phyloP scores from a whole-genome alignment of 805 yeast genomes.

The Teunomyces panamensis region DNA sequence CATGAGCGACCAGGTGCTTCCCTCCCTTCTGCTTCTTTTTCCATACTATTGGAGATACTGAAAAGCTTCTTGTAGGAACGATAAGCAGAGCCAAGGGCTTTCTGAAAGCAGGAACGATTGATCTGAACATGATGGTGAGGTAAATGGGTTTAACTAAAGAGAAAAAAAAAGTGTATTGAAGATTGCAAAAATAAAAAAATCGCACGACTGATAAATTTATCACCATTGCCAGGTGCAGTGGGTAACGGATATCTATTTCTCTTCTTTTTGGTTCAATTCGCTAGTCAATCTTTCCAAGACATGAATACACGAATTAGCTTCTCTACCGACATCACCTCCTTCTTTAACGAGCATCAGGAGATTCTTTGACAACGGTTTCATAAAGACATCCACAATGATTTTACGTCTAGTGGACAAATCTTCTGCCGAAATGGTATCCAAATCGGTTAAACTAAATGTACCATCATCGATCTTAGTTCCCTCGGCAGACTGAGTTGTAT shows the following conservation, averaged over 20 bases:
- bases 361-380: conserved; percentile 47
- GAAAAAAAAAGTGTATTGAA: neutral
- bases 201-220: neutral
- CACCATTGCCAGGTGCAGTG: neutral
- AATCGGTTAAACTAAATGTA: conserved; percentile 29
- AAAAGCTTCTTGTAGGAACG: neutral
- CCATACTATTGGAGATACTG: neutral
- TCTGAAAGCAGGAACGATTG: neutral
- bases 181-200: neutral
- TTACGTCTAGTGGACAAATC: conserved; percentile 56
- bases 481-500: neutral
- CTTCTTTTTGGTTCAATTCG: neutral
- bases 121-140: neutral
- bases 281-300: conserved; percentile 8
- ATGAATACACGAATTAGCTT: conserved; percentile 29
- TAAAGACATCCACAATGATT: conserved; percentile 52
- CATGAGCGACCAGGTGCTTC: conserved; percentile 9
- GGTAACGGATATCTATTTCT: neutral
- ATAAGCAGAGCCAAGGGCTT: neutral
- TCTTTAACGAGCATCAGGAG: conserved; percentile 54
- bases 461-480: conserved; percentile 18
- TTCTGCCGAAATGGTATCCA: conserved; percentile 53
- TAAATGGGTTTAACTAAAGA: neutral
- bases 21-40: conserved; percentile 8
- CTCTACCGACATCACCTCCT: conserved; percentile 70